phyloP scores from a whole-genome alignment of 805 yeast genomes.

The Zygotorulaspora sp. region DNA sequence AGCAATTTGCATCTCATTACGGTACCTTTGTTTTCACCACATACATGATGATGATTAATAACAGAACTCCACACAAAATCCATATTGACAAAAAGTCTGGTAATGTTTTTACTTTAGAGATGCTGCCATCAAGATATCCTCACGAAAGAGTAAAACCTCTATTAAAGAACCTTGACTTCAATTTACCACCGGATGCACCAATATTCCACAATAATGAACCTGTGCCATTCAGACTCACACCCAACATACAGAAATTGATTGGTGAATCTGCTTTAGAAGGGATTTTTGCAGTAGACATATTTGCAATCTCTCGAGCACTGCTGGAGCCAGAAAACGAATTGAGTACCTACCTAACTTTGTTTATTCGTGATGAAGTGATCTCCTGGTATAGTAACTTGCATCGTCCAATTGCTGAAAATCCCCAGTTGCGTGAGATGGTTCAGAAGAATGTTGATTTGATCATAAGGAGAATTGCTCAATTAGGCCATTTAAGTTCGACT shows the following conservation, averaged over 20 bases:
- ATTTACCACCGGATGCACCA: slow-evolving; percentile 52
- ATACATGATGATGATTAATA: slow-evolving; percentile 88
- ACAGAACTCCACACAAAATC: slow-evolving; percentile 91
- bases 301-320: slow-evolving; percentile 81
- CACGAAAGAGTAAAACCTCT: slow-evolving; percentile 39
- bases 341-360: slow-evolving; percentile 85
- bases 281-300: slow-evolving; percentile 73
- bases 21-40: slow-evolving; percentile 91
- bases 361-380: slow-evolving; percentile 91
- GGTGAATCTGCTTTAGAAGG: slow-evolving; percentile 96
- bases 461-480: slow-evolving; percentile 68
- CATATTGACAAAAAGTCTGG: slow-evolving; percentile 79
- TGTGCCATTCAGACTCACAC: slow-evolving; percentile 94
- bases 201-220: slow-evolving; percentile 85
- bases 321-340: slow-evolving; percentile 89
- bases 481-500: slow-evolving; percentile 57
- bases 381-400: slow-evolving; percentile 92
- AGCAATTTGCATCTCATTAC: slow-evolving; percentile 90
- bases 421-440: slow-evolving; percentile 81
- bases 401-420: slow-evolving; percentile 75
- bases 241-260: slow-evolving; percentile 87
- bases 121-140: slow-evolving; percentile 84
- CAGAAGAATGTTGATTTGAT: slow-evolving; percentile 82
- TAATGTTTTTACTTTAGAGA: slow-evolving; percentile 87
- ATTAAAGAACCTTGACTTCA: slow-evolving; percentile 35